A percentile compares a stretch with the other conserved stretches of the same genome.
phyloP scores from a whole-genome alignment of 305 asterid genomes.

The Plantago coronopus region DNA sequence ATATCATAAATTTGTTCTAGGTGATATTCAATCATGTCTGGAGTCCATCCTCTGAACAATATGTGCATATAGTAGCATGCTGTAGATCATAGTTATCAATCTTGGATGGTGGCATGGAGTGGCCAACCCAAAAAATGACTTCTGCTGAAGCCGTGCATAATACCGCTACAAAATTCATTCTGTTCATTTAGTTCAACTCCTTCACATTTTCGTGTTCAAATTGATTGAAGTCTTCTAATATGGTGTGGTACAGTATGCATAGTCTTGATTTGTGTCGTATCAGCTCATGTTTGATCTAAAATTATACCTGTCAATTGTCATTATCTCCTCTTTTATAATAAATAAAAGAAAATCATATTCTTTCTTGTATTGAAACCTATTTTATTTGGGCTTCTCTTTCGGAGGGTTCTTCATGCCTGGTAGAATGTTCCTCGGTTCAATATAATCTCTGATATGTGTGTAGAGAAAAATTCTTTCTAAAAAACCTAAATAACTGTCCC shows the following conservation, averaged over 20 bases:
- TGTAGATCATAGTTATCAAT: too few relatives aligned
- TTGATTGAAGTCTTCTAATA: neutral
- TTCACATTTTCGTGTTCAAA: neutral
- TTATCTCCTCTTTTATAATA: neutral
- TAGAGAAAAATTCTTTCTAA: too few relatives aligned
- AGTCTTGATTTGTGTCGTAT: neutral
- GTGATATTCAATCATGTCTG: neutral
- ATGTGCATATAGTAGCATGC: neutral
- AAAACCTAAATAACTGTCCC: conserved; percentile 6
- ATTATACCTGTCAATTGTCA: neutral
- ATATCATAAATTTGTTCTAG: too few relatives aligned
- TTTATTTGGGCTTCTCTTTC: too few relatives aligned
- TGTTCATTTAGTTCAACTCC: neutral
- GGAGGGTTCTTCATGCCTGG: too few relatives aligned
- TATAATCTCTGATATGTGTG: too few relatives aligned
- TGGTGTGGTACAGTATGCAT: neutral
- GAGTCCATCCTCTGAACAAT: neutral
- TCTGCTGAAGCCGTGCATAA: neutral
- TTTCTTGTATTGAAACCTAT: neutral
- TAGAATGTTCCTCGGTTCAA: too few relatives aligned
- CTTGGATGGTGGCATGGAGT: neutral
- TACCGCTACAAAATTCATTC: neutral
- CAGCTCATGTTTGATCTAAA: neutral
- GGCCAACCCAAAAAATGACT: neutral
- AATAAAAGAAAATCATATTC: too few relatives aligned